These are phyloP conservation scores for Aspergillus ellipticus DNA, from an alignment of 495 filamentous ascomycete species.

Conservation along the genomic window DNA sequence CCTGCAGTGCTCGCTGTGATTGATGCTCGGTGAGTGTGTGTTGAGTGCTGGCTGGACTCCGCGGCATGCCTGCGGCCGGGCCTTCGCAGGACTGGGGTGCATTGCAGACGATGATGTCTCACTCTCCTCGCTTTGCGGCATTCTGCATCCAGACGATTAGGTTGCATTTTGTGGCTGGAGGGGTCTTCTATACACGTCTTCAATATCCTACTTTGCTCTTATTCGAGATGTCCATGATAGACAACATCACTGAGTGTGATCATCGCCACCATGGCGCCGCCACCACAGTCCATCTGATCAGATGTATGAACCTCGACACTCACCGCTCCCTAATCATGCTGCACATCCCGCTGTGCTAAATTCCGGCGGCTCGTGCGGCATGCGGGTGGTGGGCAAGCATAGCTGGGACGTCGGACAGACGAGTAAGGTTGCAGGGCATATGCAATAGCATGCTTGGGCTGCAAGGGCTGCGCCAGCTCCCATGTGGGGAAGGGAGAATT, in stretches of 20 bases:
- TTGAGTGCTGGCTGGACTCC: too few relatives aligned
- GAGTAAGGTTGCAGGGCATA: conserved; percentile 12
- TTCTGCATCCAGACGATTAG: conserved; percentile 9
- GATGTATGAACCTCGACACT: too few relatives aligned
- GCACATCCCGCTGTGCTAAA: too few relatives aligned
- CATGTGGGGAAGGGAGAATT: conserved; percentile 8
- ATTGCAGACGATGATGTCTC: conserved; percentile 9
- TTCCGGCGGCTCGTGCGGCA: conserved; percentile 9
- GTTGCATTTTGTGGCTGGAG: conserved; percentile 7
- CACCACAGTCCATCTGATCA: too few relatives aligned
- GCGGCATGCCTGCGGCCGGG: neutral
- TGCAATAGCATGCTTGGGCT: conserved; percentile 10
- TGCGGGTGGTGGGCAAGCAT: conserved; percentile 10
- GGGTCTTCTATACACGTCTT: neutral
- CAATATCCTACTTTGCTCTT: too few relatives aligned
- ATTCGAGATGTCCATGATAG: too few relatives aligned
- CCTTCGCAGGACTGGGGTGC: neutral
- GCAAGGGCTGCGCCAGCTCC: conserved; percentile 10
- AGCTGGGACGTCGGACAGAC: conserved; percentile 1
- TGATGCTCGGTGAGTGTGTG: too few relatives aligned
- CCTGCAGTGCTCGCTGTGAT: neutral
- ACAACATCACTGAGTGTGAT: too few relatives aligned
- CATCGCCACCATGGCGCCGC: too few relatives aligned
- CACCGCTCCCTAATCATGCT: too few relatives aligned
- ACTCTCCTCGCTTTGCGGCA: conserved; percentile 14